phyloP scores from a whole-genome alignment of 2,329 filamentous ascomycete genomes.

The Ramularia collo-cygni region DNA sequence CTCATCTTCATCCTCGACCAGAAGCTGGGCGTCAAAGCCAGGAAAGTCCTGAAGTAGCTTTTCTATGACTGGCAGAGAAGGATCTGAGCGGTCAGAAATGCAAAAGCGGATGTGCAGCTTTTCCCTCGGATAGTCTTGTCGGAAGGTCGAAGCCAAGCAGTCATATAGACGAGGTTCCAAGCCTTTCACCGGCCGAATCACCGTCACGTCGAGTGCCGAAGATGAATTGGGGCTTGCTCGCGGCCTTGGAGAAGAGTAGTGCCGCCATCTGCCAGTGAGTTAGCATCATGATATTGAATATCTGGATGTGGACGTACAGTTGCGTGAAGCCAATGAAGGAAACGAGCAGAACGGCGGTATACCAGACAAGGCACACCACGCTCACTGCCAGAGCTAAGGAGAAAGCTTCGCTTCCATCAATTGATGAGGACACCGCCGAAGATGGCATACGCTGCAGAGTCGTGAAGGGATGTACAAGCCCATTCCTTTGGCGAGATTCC shows the following conservation, averaged over 20 bases:
- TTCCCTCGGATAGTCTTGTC: constrained; percentile 68
- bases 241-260: constrained; percentile 42
- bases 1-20: constrained; percentile 78
- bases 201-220: constrained; percentile 71
- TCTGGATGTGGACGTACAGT: constrained; percentile 41
- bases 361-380: constrained; percentile 29
- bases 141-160: constrained; percentile 80
- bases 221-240: constrained; percentile 8
- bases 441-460: constrained; percentile 22
- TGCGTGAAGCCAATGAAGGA: constrained; percentile 53
- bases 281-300: constrained; percentile 1
- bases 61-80: constrained; percentile 67
- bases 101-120: constrained; percentile 79
- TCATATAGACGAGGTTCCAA: constrained; percentile 86
- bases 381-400: constrained; percentile 21
- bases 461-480: too few species aligned
- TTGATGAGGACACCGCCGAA: not conserved
- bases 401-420: constrained; percentile 5
- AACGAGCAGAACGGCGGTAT: constrained; percentile 46
- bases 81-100: constrained; percentile 65
- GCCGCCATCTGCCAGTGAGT: constrained; percentile 44
- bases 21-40: constrained; percentile 60
- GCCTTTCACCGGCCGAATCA: constrained; percentile 90
- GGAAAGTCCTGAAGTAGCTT: constrained; percentile 68
- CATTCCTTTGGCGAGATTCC: too few species aligned